Conservation (phyloP, 768 basidiomycete genomes). For the Phanerodontia chrysosporium region DNA sequence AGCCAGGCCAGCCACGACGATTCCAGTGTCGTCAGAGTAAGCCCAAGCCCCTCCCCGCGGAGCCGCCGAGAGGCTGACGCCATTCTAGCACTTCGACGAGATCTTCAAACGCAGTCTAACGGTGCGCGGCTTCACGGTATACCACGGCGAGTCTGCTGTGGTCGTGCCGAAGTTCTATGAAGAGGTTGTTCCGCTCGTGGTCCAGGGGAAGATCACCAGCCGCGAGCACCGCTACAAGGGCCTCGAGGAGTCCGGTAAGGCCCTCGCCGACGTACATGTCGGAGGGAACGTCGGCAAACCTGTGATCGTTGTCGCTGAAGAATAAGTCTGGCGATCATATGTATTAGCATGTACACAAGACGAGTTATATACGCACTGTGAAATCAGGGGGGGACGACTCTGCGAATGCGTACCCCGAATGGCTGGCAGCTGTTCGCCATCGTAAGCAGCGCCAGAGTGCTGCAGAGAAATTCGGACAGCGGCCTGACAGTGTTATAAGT, state of each 20-base stretch:
- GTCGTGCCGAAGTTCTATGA: constrained; percentile 3
- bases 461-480: too few relatives aligned
- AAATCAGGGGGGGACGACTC: too few relatives aligned
- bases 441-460: too few relatives aligned
- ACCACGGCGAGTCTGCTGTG: not conserved
- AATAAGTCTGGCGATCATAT: not conserved
- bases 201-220: constrained; percentile 6
- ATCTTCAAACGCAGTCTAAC: constrained; percentile 7
- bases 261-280: constrained; percentile 8
- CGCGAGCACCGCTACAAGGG: constrained; percentile 12
- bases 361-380: too few relatives aligned
- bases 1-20: not conserved
- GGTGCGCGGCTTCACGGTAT: not conserved
- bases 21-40: not conserved
- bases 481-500: too few relatives aligned
- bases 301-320: constrained; percentile 8
- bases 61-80: not conserved
- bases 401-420: too few relatives aligned
- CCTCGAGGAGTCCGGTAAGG: constrained; percentile 1
- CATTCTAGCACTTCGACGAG: constrained; percentile 4
- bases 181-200: not conserved
- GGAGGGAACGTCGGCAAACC: constrained; percentile 9
- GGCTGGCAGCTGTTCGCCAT: too few relatives aligned
- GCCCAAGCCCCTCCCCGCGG: not conserved
- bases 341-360: too few relatives aligned